Base-by-base conservation (phyloP, 1,284 basidiomycete species). In the Microbotryum lychnidis-dioicae region DNA sequence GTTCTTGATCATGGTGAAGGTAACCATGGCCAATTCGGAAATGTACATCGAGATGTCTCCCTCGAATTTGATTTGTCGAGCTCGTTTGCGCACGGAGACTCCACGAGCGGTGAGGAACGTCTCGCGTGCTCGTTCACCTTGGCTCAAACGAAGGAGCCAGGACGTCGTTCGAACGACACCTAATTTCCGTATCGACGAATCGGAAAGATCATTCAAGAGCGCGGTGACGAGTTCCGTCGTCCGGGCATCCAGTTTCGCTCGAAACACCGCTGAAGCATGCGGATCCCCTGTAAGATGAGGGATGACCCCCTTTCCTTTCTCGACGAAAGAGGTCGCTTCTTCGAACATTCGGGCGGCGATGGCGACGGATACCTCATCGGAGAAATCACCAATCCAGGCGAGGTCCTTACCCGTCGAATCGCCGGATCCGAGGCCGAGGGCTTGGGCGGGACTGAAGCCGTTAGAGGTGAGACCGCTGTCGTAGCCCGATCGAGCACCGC, bases 301-400 rank as follows among this genome's bases (percentile, higher is more conserved):
- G 2, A 68, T 37, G 33, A 70, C 55, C 7, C 61, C 46, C 53
- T 69, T 70, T 53, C 67, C 68, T 76, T 89, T 83, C 71, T 94
- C 89, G 10, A 97, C 84, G 3, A 96, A 79, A 14, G 78, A 78
- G 14, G 89, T 87, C 0, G 92, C 91, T 70, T 87, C 84, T 37
- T 88, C 85, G 88, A 91, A 97, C 69, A 91, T 84, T 54, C 89
- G 82, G 54, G 92, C 79, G 1, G 93, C 89, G 65, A 97, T 93
- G 3, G 89, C 84, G 18, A 98, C 92, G 0, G 89, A 89, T 10
- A 97, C 77, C 53, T 94, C 86, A 73, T 98, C 96, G 4, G 87
- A 84, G 77, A 91, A 92, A 65, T 96, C 91, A 58, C 87, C 85
- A 23, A 91, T 83, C 84, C 88, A 97, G 20, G 86, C 82, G 6